Evolutionary conservation across 169 alveolate species (phyloP), one percentile per base, ranked within the genome.

Genomic region (Haemoproteus tartakovskyi): DNA sequence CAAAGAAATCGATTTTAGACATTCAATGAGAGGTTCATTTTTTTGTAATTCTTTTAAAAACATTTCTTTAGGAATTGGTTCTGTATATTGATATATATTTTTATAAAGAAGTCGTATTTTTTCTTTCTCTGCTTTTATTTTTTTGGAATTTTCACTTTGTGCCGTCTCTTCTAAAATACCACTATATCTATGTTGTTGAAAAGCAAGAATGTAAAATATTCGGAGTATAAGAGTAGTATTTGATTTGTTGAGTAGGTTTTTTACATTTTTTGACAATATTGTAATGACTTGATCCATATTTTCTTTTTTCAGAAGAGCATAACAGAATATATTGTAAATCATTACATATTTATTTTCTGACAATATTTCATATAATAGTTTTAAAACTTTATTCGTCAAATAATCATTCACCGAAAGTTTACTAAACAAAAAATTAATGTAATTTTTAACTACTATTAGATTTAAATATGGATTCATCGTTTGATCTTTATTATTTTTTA

Each of bases 331-430:
- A 59, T 74, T 74, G 33, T 74, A 74, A 16, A 74, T 60, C 1
- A 74, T 29, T 1, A 64, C 36, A 19, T 57, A 57, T 30, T 45
- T 56, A 57, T 74, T 74, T 56, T 74, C 84, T 47, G 36, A n/a
- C 12, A 74, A 74, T 0, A 74, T 74, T 74, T 74, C 84, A 22
- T 74, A 74, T 9, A 74, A 18, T n/a, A 74, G 26, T 74, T 74
- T 74, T 54, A 74, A 29, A 16, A 74, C 16, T 33, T 74, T 74
- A 29, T 74, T 74, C 12, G 84, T 74, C 18, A 74, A 74, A n/a
- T 74, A 74, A 14, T 22, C 33, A 9, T 74, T 74, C 27, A 56
- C n/a, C 26, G 43, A 26, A 36, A 74, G 9, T 30, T 56, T 40
- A 18, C 0, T 19, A 48, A 74, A 74, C 19, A 74, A 45, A 1